These are phyloP conservation scores for Euphrasia arctica DNA, from an alignment of 305 asterid genomes.

Conservation along the genomic window DNA sequence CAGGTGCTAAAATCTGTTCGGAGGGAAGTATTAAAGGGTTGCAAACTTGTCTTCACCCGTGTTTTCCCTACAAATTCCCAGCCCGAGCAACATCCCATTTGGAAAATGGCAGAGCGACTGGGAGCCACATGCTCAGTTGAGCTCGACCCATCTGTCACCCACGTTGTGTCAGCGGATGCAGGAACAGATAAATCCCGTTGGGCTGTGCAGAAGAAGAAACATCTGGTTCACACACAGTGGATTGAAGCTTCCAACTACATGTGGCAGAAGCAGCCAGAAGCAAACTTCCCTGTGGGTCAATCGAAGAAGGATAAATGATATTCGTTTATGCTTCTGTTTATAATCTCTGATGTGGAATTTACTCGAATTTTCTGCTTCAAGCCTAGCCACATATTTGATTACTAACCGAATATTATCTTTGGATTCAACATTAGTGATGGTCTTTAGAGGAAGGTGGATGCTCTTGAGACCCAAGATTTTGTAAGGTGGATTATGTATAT, in stretches of 20 bases:
- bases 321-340: neutral
- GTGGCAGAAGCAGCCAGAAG: slow-evolving; percentile 66
- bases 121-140: slow-evolving; percentile 55
- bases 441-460: too few relatives aligned
- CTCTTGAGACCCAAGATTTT: too few relatives aligned
- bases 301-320: slow-evolving; percentile 26
- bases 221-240: slow-evolving; percentile 58
- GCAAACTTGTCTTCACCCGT: slow-evolving; percentile 51
- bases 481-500: too few relatives aligned
- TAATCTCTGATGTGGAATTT: neutral
- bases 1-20: slow-evolving; percentile 49
- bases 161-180: slow-evolving; percentile 48
- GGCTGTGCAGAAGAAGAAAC: slow-evolving; percentile 45
- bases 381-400: too few relatives aligned
- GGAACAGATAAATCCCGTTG: slow-evolving; percentile 59
- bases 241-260: slow-evolving; percentile 57
- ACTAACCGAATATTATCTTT: too few relatives aligned
- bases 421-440: too few relatives aligned
- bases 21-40: slow-evolving; percentile 41
- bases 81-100: slow-evolving; percentile 43
- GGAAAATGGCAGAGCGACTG: slow-evolving; percentile 58
- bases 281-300: slow-evolving; percentile 45
- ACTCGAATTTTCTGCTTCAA: too few relatives aligned
- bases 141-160: slow-evolving; percentile 46
- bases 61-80: slow-evolving; percentile 49